Evolutionary conservation across 306 rosid species (phyloP), one percentile per base, ranked within the genome.

Genomic region (Castanea crenata): DNA sequence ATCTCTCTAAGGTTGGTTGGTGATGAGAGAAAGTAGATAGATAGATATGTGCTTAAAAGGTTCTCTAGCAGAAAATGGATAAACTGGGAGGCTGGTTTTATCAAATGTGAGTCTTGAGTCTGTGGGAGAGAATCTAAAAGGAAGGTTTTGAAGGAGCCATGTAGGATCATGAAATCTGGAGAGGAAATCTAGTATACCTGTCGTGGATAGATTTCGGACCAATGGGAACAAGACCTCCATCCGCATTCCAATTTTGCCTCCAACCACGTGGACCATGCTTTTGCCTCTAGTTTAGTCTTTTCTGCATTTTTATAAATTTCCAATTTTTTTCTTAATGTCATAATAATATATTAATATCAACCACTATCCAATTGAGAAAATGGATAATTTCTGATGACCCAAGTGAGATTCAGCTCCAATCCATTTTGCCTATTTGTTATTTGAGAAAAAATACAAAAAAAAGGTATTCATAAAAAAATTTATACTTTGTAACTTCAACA

Each of bases 191-290:
- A 32, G 71, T 59, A 15, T n/a, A 55, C 79, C 69, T 76, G 59
- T 76, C 74, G 64, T 86, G 91, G 99, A 95, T 95, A 93, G 98
- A 95, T 90, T 90, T 84, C 87, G 77, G 86, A 83, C 99, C 99
- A 95, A 95, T 95, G 70, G 73, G 88, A 82, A 84, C 69, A 74
- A 41, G 79, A 71, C 69, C 74, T 82, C 79, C 91, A 92, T 88
- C 91, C 85, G 74, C 87, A 78, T 78, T 83, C 79, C 63, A 71
- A 9, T 20, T 23, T 84, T 80, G 55, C 76, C 54, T 62, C 87
- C 89, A 78, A 78, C 91, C 97, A 92, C 93, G 91, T 92, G 93
- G 92, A 86, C 84, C 18, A 5, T 20, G 73, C 70, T 27, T 61
- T 41, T 70, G 5, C 63, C 71, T 32, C 59, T 54, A 16, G 4